Evolutionary conservation across 441 rosid species (phyloP).

Genomic region (Cnidoscolus chayamansa): DNA sequence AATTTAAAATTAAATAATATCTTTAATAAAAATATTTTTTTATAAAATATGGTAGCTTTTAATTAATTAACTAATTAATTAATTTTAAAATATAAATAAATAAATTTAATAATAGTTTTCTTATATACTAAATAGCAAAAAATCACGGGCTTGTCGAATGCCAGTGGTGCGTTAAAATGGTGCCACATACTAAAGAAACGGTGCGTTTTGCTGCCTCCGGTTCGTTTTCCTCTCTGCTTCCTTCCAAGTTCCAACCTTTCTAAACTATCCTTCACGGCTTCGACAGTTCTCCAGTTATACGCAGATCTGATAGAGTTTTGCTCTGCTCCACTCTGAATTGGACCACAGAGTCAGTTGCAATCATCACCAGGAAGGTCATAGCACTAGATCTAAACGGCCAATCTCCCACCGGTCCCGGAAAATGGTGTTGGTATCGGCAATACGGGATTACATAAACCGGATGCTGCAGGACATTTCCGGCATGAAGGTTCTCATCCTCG

Average conservation of each 20-base stretch:
- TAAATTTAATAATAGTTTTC: too few species aligned
- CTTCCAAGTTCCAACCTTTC: not conserved
- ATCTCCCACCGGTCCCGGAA: not conserved
- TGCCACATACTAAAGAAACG: not conserved
- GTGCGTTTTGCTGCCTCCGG: not conserved
- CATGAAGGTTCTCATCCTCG: conserved; percentile 98
- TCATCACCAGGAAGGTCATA: conserved; percentile 10
- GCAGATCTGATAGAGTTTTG: not conserved
- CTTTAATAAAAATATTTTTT: too few species aligned
- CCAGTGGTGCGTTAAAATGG: not conserved
- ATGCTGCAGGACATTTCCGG: conserved; percentile 96
- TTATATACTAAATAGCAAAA: too few species aligned
- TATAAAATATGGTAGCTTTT: too few species aligned
- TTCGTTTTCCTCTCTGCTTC: not conserved
- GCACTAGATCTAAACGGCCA: conserved; percentile 27
- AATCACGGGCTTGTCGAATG: too few species aligned
- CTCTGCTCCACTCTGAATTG: not conserved
- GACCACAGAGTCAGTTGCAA: not conserved
- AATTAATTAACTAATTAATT: too few species aligned
- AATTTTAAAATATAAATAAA: too few species aligned
- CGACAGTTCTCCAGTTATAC: too few species aligned
- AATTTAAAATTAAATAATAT: too few species aligned
- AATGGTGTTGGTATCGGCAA: conserved; percentile 80
- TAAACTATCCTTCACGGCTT: not conserved
- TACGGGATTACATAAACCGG: conserved; percentile 82